Conservation (phyloP, 352 stramenopile genomes). For the Pythium dissotocum region DNA sequence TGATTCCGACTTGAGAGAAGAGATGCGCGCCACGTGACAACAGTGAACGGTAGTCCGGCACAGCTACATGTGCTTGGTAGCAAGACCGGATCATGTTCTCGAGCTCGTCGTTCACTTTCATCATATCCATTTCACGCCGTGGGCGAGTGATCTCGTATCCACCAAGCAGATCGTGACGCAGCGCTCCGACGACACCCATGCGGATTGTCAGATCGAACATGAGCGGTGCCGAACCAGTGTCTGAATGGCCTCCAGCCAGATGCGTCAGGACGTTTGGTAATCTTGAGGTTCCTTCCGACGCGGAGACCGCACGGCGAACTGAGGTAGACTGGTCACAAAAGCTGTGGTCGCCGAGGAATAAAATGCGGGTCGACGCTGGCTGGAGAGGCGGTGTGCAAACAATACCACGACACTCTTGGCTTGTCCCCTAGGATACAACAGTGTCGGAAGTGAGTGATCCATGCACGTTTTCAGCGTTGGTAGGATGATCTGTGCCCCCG, state of each 20-base stretch:
- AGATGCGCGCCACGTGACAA: slow-evolving; percentile 43
- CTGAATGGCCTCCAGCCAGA: not conserved
- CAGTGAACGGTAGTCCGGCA: slow-evolving; percentile 35
- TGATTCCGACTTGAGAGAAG: slow-evolving; percentile 44
- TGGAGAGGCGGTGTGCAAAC: not conserved
- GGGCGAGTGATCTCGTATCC: slow-evolving; percentile 15
- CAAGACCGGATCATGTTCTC: slow-evolving; percentile 36
- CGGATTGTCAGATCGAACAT: slow-evolving; percentile 26
- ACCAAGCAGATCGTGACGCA: slow-evolving; percentile 39
- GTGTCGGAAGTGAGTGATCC: too few relatives aligned
- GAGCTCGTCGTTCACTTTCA: slow-evolving; percentile 17
- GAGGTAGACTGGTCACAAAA: not conserved
- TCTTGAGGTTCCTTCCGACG: not conserved
- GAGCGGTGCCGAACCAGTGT: not conserved
- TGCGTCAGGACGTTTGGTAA: not conserved
- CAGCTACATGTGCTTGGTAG: slow-evolving; percentile 42
- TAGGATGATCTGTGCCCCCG: not conserved
- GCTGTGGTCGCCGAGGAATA: not conserved
- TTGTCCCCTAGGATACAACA: not conserved
- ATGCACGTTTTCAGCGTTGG: too few relatives aligned
- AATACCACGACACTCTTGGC: not conserved
- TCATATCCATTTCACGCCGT: not conserved
- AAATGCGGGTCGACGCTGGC: not conserved
- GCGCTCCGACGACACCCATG: slow-evolving; percentile 9
- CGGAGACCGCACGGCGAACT: not conserved